phyloP scores from a whole-genome alignment of 495 filamentous ascomycete species.

The Xylaria castorea region DNA sequence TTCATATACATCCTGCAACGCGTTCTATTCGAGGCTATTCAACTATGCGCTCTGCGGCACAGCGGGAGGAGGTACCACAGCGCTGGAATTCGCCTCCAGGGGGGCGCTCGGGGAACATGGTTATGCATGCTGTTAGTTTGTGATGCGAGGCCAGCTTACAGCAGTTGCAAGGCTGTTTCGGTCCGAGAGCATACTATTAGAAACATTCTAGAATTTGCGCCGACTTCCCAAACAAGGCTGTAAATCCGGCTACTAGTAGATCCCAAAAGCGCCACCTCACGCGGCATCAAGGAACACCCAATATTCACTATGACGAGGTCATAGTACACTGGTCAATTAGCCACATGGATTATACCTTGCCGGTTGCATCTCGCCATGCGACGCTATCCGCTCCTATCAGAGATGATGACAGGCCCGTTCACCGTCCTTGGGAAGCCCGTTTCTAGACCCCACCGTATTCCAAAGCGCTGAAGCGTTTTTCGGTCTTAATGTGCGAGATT shows the following conservation, averaged over 20 bases:
- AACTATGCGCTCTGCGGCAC: background rate
- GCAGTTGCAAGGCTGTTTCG: conserved; percentile 6
- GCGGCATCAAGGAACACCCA: background rate
- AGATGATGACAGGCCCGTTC: background rate
- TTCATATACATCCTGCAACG: background rate
- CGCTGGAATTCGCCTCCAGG: conserved; percentile 16
- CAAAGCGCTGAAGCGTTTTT: background rate
- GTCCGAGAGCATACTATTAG: conserved; percentile 14
- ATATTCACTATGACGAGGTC: background rate
- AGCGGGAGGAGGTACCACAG: conserved; percentile 14
- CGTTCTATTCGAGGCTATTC: background rate
- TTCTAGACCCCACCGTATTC: background rate
- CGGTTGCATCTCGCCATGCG: background rate
- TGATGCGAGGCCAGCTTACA: background rate
- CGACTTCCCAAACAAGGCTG: conserved; percentile 19
- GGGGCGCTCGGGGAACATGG: conserved; percentile 1
- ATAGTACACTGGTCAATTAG: background rate
- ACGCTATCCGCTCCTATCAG: background rate
- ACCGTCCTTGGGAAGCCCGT: background rate
- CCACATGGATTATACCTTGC: background rate
- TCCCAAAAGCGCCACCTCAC: background rate
- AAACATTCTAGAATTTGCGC: conserved; percentile 20
- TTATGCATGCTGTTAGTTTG: background rate
- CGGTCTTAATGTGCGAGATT: background rate
- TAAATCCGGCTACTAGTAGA: conserved; percentile 12